Conservation (phyloP, 768 basidiomycete species). For the Mycena belliarum region DNA sequence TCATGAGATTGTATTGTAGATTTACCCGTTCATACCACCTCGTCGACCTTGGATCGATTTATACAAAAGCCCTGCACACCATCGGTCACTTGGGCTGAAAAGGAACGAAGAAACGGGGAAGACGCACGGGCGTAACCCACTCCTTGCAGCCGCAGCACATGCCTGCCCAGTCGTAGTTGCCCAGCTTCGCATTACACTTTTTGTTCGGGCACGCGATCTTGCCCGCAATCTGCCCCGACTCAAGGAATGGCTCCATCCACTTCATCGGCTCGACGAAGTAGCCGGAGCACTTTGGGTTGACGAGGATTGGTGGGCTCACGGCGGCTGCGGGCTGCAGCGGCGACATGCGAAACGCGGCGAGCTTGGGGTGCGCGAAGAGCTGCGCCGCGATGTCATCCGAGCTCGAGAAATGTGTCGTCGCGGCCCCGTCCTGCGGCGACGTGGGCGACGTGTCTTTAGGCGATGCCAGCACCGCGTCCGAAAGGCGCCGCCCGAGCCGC, state of each 20-base stretch:
- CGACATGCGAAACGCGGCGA: conserved; percentile 38
- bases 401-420: conserved; percentile 35
- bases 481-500: conserved; percentile 43
- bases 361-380: conserved; percentile 42
- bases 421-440: not conserved
- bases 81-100: not conserved
- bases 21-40: conserved; percentile 40
- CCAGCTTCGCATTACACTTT: conserved; percentile 88
- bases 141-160: conserved; percentile 87
- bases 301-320: conserved; percentile 65
- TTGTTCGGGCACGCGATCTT: conserved; percentile 92
- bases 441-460: conserved; percentile 18
- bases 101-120: not conserved
- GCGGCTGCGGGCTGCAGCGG: too few species aligned
- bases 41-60: conserved; percentile 68
- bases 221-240: conserved; percentile 75
- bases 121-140: conserved; percentile 87
- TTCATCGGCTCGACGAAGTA: conserved; percentile 97
- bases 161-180: conserved; percentile 97
- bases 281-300: conserved; percentile 86
- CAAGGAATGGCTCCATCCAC: conserved; percentile 91
- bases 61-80: conserved; percentile 59
- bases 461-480: conserved; percentile 41
- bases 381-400: conserved; percentile 44
- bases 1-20: too few species aligned